Percentiles rank a stretch among this genome's conserved stretches.
phyloP scores from a whole-genome alignment of 2,329 filamentous ascomycete species.

The Neonectria sp. region DNA sequence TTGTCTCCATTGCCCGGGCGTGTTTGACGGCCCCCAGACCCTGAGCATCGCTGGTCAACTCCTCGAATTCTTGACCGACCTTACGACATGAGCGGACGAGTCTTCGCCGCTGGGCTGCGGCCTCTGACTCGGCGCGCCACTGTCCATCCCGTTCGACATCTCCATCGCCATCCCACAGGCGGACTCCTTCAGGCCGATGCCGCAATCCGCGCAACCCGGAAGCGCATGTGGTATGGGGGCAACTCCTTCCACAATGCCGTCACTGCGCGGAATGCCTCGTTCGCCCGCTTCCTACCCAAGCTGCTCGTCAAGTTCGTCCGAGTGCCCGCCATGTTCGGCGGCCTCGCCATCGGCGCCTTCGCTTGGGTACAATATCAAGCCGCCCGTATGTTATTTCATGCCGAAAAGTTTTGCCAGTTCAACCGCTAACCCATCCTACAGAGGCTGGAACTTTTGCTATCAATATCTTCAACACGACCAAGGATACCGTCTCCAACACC shows the following conservation, averaged over 20 bases:
- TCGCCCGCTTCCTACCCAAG: slow-evolving; percentile 81
- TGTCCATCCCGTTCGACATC: slow-evolving; percentile 70
- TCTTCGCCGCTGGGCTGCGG: slow-evolving; percentile 79
- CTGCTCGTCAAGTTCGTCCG: slow-evolving; percentile 91
- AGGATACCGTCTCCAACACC: slow-evolving; percentile 77
- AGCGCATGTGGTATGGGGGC: slow-evolving; percentile 82
- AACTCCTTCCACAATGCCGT: slow-evolving; percentile 89
- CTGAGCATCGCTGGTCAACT: slow-evolving; percentile 36
- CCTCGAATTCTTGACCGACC: slow-evolving; percentile 31
- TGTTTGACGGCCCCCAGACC: slow-evolving; percentile 44
- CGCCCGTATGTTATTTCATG: slow-evolving; percentile 72
- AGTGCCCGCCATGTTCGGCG: slow-evolving; percentile 92
- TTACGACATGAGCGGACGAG: slow-evolving; percentile 54
- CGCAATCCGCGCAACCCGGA: slow-evolving; percentile 71
- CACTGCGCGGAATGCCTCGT: slow-evolving; percentile 74
- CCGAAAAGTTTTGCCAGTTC: neutral
- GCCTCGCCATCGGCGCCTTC: slow-evolving; percentile 86
- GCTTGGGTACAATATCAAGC: slow-evolving; percentile 98
- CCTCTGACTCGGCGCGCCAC: slow-evolving; percentile 75
- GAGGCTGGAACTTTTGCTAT: slow-evolving; percentile 65
- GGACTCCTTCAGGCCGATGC: slow-evolving; percentile 79
- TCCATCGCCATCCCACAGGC: slow-evolving; percentile 77
- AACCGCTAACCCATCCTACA: slow-evolving; percentile 48
- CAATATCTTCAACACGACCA: slow-evolving; percentile 82
- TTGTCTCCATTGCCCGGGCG: slow-evolving; percentile 40